phyloP scores from a whole-genome alignment of 2,329 filamentous ascomycete genomes.

The Triangularia setosa region DNA sequence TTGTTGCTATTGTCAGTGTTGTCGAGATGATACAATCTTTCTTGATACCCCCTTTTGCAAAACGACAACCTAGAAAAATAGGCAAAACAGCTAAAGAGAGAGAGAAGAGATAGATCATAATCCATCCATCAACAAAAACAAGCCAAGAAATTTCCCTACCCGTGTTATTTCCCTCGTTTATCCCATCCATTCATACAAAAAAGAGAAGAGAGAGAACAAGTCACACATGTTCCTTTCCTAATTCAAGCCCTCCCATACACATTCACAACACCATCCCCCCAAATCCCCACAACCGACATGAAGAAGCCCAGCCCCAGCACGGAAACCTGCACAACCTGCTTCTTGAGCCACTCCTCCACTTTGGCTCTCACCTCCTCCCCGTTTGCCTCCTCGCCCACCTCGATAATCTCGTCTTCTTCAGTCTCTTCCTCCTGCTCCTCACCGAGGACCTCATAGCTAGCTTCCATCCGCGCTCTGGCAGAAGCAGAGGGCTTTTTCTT shows the following conservation, averaged over 20 bases:
- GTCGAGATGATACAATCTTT: background rate
- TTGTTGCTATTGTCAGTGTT: background rate
- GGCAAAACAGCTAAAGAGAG: background rate
- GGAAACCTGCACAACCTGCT: conserved; percentile 51
- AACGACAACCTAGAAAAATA: background rate
- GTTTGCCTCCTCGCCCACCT: conserved; percentile 44
- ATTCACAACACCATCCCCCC: conserved; percentile 52
- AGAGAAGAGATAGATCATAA: background rate
- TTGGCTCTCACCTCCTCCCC: conserved; percentile 58
- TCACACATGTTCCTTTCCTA: background rate
- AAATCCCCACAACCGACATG: conserved; percentile 61
- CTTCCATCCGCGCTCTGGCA: conserved; percentile 54
- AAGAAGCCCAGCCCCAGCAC: conserved; percentile 55
- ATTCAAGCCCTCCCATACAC: background rate
- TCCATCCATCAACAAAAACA: background rate
- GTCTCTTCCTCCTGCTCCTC: conserved; percentile 29
- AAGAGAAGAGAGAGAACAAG: background rate
- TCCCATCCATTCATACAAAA: background rate
- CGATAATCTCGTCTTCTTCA: conserved; percentile 36
- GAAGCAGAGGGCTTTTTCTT: conserved; percentile 27
- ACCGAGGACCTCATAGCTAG: conserved; percentile 65
- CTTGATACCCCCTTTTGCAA: background rate
- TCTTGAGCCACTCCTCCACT: conserved; percentile 53
- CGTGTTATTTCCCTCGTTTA: background rate
- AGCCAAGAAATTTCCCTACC: background rate